Evolutionary conservation across 2,329 filamentous ascomycete genomes (phyloP), one percentile per base, ranked within the genome.

Genomic region (Fusarium incarnatum): DNA sequence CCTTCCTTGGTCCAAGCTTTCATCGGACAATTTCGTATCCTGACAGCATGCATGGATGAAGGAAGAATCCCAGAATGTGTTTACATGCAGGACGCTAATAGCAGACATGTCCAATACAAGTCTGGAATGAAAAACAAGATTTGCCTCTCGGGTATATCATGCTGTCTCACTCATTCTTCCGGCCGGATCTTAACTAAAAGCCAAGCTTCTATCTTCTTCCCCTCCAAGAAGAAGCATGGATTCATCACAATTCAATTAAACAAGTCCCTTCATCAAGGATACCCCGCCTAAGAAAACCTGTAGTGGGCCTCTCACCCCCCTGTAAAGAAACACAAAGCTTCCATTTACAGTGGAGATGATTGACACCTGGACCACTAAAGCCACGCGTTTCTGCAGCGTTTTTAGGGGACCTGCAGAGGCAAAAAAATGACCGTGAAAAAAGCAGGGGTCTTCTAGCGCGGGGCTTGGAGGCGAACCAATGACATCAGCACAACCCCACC

Each of bases 401-500:
- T 56, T 45, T 61, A 55, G 47, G 67, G 56, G 61, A 66, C 55
- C 52, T 66, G 67, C 52, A 60, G 58, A 59, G 65, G 49, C 48
- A 48, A 66, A 60, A 63, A 65, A 56, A 56, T 45, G 15, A 45
- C 63, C 32, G 44, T 50, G 59, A 63, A 66, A 65, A 70, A 65
- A 60, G 47, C 67, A 75, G 62, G 71, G 67, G 65, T 72, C 66
- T 27, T 67, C 23, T 12, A 22, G 60, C 47, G 71, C 56, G 60
- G 69, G 71, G 71, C 56, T 49, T 23, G 32, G 22, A 22, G 27
- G 52, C 64, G 66, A 64, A 56, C 74, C 71, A 76, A 76, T 76
- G 74, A 76, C 74, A 76, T 73, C 74, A 76, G 61, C 18, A 32
- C 9, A 37, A 72, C 74, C 74, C 74, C 74, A 73, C 74, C 74